Conservation (phyloP, 164 flowering plant genomes). For the Piper betle region DNA sequence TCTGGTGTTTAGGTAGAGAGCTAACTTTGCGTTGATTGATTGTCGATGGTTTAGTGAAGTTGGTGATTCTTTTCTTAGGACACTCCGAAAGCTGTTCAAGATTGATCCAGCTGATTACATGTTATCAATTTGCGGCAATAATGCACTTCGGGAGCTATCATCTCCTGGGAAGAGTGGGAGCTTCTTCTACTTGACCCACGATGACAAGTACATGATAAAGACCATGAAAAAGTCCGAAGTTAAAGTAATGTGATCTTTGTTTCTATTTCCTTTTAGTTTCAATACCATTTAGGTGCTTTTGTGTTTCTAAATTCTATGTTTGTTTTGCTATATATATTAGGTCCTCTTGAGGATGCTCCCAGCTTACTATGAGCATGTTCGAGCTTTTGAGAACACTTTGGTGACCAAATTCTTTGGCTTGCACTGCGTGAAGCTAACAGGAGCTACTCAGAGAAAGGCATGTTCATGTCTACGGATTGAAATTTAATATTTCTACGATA, state of each 20-base stretch:
- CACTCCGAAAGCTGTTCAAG: slow-evolving; percentile 77
- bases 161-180: slow-evolving; percentile 98
- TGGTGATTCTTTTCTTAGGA: slow-evolving; percentile 15
- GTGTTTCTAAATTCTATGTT: neutral
- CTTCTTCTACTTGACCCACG: slow-evolving; percentile 76
- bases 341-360: slow-evolving; percentile 80
- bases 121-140: slow-evolving; percentile 87
- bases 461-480: neutral
- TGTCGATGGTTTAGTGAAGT: too few relatives aligned
- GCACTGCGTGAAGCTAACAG: slow-evolving; percentile 78
- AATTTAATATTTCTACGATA: too few relatives aligned
- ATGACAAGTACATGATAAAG: slow-evolving; percentile 80
- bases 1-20: slow-evolving; percentile 58
- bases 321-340: slow-evolving; percentile 16
- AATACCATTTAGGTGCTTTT: neutral
- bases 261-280: neutral
- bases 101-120: slow-evolving; percentile 94
- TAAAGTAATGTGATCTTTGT: slow-evolving; percentile 25
- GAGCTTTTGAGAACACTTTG: slow-evolving; percentile 66
- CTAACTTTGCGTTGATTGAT: neutral
- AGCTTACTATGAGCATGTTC: slow-evolving; percentile 73
- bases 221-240: slow-evolving; percentile 86
- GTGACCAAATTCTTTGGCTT: slow-evolving; percentile 83
- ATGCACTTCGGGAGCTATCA: slow-evolving; percentile 92
- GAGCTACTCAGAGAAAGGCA: slow-evolving; percentile 71